These are phyloP conservation scores for Suillus subaureus DNA, from an alignment of 768 basidiomycete species.

Conservation along the genomic window DNA sequence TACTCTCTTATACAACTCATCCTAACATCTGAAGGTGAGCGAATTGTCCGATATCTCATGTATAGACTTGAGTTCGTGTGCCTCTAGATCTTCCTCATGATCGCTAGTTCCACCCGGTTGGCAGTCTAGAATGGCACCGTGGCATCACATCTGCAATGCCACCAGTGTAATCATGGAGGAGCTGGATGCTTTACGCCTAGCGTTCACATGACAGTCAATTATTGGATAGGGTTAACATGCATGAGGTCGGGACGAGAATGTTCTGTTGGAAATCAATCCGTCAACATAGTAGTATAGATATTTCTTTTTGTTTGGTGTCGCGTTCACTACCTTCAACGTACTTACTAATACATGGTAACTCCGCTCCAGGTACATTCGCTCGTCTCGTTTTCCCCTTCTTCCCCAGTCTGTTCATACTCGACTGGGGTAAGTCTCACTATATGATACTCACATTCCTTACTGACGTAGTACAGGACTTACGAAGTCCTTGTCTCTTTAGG, in stretches of 20 bases:
- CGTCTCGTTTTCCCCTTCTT: no score
- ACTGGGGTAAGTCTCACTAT: no score
- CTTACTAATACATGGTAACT: no score
- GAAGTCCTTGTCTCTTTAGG: no score
- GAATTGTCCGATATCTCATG: background rate
- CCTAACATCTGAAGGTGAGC: background rate
- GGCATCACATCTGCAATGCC: background rate
- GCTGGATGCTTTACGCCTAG: background rate
- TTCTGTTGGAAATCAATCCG: no score
- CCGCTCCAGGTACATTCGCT: no score
- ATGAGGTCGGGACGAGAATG: background rate
- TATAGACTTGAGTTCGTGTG: background rate
- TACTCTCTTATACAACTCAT: background rate
- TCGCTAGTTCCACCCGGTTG: background rate
- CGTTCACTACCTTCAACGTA: no score
- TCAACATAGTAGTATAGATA: no score
- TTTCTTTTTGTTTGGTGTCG: no score
- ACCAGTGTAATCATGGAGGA: background rate
- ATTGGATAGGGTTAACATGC: background rate
- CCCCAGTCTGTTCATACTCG: no score
- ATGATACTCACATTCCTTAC: no score
- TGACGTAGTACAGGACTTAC: no score
- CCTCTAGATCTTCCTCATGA: background rate
- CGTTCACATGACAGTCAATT: background rate
- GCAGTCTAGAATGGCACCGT: background rate